These are phyloP conservation scores for Venturia nashicola DNA, from an alignment of 2,329 filamentous ascomycete species.

Conservation along the genomic window DNA sequence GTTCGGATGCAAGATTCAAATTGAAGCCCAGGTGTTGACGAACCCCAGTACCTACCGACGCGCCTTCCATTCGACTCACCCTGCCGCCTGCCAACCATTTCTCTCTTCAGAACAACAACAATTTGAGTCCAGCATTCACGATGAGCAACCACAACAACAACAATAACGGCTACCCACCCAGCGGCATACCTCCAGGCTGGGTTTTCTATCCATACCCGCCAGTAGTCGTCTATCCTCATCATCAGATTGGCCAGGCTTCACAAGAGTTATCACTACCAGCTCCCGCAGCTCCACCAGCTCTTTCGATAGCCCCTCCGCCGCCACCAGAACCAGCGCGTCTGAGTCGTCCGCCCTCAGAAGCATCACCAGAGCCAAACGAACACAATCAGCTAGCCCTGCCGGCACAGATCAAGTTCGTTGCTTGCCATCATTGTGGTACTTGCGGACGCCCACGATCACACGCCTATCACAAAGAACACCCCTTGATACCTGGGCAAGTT, in stretches of 20 bases:
- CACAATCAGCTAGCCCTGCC: neutral
- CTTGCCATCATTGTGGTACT: slow-evolving; percentile 8
- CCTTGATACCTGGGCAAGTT: slow-evolving; percentile 15
- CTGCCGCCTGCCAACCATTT: neutral
- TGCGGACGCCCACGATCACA: slow-evolving; percentile 6
- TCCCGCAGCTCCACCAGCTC: neutral
- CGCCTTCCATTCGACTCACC: neutral
- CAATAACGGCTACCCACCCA: neutral
- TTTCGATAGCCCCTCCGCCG: neutral
- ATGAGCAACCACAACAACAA: neutral
- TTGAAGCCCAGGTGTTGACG: too few species aligned
- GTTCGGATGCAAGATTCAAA: too few species aligned
- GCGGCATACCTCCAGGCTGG: neutral
- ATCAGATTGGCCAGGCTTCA: neutral
- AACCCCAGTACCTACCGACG: neutral
- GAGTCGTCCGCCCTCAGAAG: neutral
- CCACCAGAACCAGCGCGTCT: neutral
- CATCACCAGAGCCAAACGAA: neutral
- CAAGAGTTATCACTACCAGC: neutral
- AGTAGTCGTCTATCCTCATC: neutral
- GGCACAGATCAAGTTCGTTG: slow-evolving; percentile 6
- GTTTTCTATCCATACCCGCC: slow-evolving; percentile 1
- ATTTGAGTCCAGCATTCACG: neutral
- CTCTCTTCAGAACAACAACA: neutral
- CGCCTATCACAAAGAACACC: slow-evolving; percentile 10